Conservation (phyloP, 2,329 filamentous ascomycete genomes). For the Botryosphaeria dothidea region DNA sequence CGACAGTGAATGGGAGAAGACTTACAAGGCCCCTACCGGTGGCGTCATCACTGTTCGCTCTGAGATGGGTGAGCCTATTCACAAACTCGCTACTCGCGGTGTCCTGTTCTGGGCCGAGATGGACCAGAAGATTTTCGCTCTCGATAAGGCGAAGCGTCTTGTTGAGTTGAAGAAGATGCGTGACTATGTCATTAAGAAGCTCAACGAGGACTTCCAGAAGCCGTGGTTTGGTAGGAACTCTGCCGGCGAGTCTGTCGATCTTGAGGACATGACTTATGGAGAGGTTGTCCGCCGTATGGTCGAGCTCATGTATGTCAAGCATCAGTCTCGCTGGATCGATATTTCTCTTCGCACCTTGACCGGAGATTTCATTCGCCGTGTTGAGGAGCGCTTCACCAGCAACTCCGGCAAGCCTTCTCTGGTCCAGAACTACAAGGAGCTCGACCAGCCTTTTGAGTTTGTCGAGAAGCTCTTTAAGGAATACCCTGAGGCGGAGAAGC, state of each 20-base stretch:
- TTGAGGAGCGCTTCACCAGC: conserved; percentile 94
- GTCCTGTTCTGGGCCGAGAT: conserved; percentile 98
- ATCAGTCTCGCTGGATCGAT: conserved; percentile 49
- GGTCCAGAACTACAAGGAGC: conserved; percentile 86
- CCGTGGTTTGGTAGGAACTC: conserved; percentile 50
- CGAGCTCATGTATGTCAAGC: conserved; percentile 49
- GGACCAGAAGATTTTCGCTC: conserved; percentile 95
- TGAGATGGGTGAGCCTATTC: conserved; percentile 99
- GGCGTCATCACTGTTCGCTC: conserved; percentile 96
- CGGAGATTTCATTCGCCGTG: conserved; percentile 92
- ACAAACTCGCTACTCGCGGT: conserved; percentile 96
- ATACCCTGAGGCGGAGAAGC: conserved; percentile 83
- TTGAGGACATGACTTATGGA: conserved; percentile 51
- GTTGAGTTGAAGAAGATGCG: conserved; percentile 45
- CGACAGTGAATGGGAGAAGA: conserved; percentile 48
- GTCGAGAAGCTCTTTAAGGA: conserved; percentile 77
- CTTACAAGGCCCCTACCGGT: conserved; percentile 70
- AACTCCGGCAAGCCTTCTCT: conserved; percentile 71
- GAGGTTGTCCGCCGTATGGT: conserved; percentile 49
- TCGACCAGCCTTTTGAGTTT: conserved; percentile 76
- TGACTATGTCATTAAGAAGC: conserved; percentile 47
- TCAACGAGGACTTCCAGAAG: conserved; percentile 53
- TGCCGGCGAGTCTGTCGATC: conserved; percentile 44
- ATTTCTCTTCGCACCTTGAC: conserved; percentile 78
- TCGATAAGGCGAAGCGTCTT: conserved; percentile 74